A percentile compares a stretch with the other conserved stretches of the same genome.
phyloP scores from a whole-genome alignment of 2,329 filamentous ascomycete genomes.

The Grosmannia clavigera region DNA sequence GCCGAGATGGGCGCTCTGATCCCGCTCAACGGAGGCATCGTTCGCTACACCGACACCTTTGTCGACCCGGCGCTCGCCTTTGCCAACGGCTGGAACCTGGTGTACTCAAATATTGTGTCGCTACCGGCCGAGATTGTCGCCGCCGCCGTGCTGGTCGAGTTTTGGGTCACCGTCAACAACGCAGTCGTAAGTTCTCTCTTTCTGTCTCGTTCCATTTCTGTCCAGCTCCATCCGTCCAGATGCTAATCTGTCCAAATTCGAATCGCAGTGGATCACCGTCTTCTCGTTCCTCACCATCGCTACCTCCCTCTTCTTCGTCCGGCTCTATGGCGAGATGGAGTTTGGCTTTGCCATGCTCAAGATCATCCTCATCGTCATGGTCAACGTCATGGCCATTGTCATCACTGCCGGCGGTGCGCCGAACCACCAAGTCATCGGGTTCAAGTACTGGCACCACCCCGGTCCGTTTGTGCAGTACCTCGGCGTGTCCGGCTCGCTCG shows the following conservation, averaged over 20 bases:
- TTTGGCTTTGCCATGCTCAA: slow-evolving; percentile 22
- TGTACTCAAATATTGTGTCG: slow-evolving; percentile 37
- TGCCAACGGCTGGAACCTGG: slow-evolving; percentile 36
- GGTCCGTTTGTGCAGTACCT: slow-evolving; percentile 31
- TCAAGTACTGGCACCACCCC: slow-evolving; percentile 18
- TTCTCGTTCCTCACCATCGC: slow-evolving; percentile 5
- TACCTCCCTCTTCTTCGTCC: slow-evolving; percentile 6
- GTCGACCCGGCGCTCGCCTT: slow-evolving; percentile 34
- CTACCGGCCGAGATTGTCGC: slow-evolving; percentile 34
- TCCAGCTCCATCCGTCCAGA: no score
- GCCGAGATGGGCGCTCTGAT: slow-evolving; percentile 51
- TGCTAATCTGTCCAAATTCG: no score
- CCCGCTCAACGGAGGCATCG: slow-evolving; percentile 38
- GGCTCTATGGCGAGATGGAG: slow-evolving; percentile 11
- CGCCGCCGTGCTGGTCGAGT: slow-evolving; percentile 43
- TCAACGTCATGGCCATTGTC: slow-evolving; percentile 35
- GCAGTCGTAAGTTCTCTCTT: slow-evolving; percentile 20
- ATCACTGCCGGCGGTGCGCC: slow-evolving; percentile 28
- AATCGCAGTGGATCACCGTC: slow-evolving; percentile 16
- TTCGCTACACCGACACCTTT: slow-evolving; percentile 32
- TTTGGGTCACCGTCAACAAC: slow-evolving; percentile 44
- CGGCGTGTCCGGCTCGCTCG: slow-evolving; percentile 20
- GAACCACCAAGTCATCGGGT: slow-evolving; percentile 5
- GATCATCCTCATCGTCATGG: slow-evolving; percentile 34
- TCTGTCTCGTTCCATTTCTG: not conserved